A percentile compares a stretch with the other conserved stretches of the same genome.
Conservation (phyloP, 345 rosid species). For the Salix exigua region DNA sequence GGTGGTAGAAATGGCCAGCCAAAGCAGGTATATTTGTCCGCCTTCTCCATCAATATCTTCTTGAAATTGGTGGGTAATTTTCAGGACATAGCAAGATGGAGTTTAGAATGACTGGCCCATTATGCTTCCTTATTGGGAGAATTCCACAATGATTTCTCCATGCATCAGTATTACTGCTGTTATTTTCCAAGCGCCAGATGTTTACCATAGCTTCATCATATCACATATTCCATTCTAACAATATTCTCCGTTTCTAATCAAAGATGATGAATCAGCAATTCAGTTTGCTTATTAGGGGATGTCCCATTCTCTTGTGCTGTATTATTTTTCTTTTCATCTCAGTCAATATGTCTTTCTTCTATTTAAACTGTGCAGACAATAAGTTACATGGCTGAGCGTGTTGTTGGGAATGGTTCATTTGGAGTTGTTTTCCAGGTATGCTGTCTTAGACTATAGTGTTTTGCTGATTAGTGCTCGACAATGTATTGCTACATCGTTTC, state of each 20-base stretch:
- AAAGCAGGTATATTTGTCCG: conserved; percentile 56
- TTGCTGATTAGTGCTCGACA: background rate
- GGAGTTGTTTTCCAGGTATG: conserved; percentile 95
- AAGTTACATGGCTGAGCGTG: conserved; percentile 98
- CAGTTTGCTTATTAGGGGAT: background rate
- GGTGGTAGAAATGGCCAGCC: conserved; percentile 98
- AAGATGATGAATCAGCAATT: background rate
- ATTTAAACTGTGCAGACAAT: conserved; percentile 50
- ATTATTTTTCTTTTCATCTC: background rate
- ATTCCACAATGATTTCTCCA: background rate
- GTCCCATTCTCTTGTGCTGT: background rate
- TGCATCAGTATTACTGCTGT: background rate
- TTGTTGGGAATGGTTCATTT: conserved; percentile 94
- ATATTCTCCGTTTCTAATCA: background rate
- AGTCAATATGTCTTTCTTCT: background rate
- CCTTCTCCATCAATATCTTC: background rate
- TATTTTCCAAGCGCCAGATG: background rate
- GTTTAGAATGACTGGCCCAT: background rate
- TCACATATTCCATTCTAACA: background rate
- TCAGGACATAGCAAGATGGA: background rate
- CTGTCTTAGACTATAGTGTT: background rate
- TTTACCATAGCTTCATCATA: background rate
- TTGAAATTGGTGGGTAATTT: background rate
- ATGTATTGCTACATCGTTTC: background rate
- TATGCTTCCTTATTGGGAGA: background rate